A percentile compares a stretch with the other conserved stretches of the same genome.
Conservation (phyloP, 2,329 filamentous ascomycete genomes). For the Leptographium flavum region DNA sequence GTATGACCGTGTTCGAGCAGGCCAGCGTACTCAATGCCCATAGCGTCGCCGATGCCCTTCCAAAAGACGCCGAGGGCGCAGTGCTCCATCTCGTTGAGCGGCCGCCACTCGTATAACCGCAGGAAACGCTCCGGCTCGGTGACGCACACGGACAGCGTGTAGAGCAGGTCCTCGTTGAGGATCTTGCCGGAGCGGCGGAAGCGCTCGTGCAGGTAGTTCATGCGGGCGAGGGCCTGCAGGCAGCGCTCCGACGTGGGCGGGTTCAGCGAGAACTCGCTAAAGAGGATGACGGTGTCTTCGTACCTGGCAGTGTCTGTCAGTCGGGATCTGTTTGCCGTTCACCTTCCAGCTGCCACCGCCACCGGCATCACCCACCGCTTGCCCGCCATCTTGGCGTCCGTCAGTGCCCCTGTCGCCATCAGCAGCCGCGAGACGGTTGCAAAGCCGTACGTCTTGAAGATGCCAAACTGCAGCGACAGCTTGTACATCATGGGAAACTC, state of each 20-base stretch:
- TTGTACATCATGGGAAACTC: constrained; percentile 26
- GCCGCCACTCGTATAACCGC: constrained; percentile 54
- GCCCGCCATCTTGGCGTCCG: constrained; percentile 16
- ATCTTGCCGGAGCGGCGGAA: constrained; percentile 21
- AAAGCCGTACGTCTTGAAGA: constrained; percentile 29
- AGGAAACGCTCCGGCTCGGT: constrained; percentile 52
- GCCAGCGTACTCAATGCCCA: constrained; percentile 43
- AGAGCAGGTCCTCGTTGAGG: constrained; percentile 22
- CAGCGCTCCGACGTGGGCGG: constrained; percentile 21
- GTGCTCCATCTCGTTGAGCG: constrained; percentile 49
- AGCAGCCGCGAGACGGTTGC: constrained; percentile 23
- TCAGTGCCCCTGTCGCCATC: constrained; percentile 21
- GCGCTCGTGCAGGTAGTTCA: constrained; percentile 24
- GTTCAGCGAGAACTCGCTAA: constrained; percentile 21
- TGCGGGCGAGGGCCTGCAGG: constrained; percentile 21
- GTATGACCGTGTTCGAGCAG: constrained; percentile 19
- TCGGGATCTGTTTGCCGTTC: background rate
- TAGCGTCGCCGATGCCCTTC: constrained; percentile 56
- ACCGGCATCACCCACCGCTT: constrained; percentile 19
- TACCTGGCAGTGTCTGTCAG: constrained; percentile 17
- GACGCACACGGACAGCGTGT: constrained; percentile 42
- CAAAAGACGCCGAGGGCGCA: constrained; percentile 56
- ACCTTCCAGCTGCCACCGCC: too few relatives aligned
- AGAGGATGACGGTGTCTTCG: constrained; percentile 25
- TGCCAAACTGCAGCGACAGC: constrained; percentile 22